Conservation (phyloP, 306 rosid species). For the Begonia loranthoides region DNA sequence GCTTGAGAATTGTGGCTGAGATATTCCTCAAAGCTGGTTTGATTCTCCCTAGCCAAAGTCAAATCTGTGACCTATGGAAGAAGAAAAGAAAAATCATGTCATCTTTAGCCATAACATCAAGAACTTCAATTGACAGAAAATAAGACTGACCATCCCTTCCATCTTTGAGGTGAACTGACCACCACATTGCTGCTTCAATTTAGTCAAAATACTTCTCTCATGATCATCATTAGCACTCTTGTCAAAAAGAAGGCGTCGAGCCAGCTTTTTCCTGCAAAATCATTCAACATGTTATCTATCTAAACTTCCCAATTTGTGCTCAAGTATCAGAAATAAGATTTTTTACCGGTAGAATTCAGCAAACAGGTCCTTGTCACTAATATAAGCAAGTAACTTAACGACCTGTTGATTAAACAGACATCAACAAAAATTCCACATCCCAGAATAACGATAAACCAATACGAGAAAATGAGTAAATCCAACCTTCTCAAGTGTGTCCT, state of each 20-base stretch:
- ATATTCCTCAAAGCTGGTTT: slow-evolving; percentile 36
- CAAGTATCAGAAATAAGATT: neutral
- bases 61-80: slow-evolving; percentile 32
- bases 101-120: slow-evolving; percentile 1
- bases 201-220: slow-evolving; percentile 41
- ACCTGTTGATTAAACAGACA: slow-evolving; percentile 19
- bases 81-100: neutral
- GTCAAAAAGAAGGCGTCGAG: slow-evolving; percentile 44
- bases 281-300: neutral
- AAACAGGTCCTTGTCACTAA: slow-evolving; percentile 43
- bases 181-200: slow-evolving; percentile 43
- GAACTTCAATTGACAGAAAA: slow-evolving; percentile 1
- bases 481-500: slow-evolving; percentile 83
- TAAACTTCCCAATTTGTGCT: neutral
- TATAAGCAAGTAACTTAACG: slow-evolving; percentile 39
- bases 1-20: slow-evolving; percentile 18
- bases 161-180: slow-evolving; percentile 47
- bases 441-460: slow-evolving; percentile 3
- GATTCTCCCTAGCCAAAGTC: slow-evolving; percentile 40
- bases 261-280: slow-evolving; percentile 39
- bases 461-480: slow-evolving; percentile 5
- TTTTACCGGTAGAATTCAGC: slow-evolving; percentile 36
- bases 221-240: slow-evolving; percentile 46
- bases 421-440: neutral
- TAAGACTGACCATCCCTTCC: slow-evolving; percentile 36